Conservation (phyloP, 768 basidiomycete species). For the Wakefieldia striispora region DNA sequence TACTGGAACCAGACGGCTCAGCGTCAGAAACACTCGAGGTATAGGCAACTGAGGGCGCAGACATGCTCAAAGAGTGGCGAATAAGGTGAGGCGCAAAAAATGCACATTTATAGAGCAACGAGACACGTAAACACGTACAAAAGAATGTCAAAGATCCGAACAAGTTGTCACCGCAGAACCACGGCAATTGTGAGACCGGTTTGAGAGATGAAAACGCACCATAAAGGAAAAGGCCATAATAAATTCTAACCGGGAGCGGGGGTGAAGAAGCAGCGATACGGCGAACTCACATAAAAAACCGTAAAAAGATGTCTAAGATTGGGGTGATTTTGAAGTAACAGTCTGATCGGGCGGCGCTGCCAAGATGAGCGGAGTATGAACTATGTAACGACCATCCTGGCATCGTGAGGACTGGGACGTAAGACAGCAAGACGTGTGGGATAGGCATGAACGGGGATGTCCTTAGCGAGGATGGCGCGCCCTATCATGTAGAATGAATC, state of each 20-base stretch:
- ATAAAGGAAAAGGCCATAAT: too few relatives aligned
- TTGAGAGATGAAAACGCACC: too few relatives aligned
- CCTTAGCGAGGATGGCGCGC: too few relatives aligned
- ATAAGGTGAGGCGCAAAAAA: background rate
- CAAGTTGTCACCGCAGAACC: background rate
- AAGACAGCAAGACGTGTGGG: too few relatives aligned
- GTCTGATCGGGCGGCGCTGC: slow-evolving; percentile 1
- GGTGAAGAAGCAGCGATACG: background rate
- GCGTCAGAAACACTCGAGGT: slow-evolving; percentile 17
- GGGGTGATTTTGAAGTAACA: background rate
- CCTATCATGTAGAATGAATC: too few relatives aligned
- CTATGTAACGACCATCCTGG: background rate
- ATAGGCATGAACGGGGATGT: background rate
- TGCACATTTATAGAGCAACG: slow-evolving; percentile 24
- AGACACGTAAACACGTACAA: slow-evolving; percentile 27
- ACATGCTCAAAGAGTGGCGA: slow-evolving; percentile 16
- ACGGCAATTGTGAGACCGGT: too few relatives aligned
- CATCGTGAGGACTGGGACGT: background rate
- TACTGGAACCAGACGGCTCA: slow-evolving; percentile 19
- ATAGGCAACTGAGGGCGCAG: slow-evolving; percentile 7
- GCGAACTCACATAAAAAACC: slow-evolving; percentile 10
- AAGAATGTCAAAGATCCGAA: background rate
- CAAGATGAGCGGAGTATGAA: slow-evolving; percentile 17
- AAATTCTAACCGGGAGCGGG: too few relatives aligned
- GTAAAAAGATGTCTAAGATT: background rate